phyloP scores from a whole-genome alignment of 2,329 filamentous ascomycete species.

The Pseudocercospora macadamiae region DNA sequence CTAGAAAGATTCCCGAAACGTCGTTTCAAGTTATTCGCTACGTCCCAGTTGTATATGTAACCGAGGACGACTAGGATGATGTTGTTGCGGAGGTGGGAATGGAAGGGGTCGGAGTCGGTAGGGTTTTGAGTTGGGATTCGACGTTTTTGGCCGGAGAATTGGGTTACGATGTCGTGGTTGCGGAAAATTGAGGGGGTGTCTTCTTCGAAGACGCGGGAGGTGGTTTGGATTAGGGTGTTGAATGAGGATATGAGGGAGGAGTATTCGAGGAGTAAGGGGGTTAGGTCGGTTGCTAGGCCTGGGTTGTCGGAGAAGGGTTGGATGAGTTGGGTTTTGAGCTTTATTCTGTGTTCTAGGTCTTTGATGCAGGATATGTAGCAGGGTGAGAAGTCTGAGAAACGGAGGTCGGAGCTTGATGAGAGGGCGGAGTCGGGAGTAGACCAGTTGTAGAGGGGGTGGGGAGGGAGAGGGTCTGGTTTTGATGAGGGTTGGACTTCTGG shows the following conservation, averaged over 20 bases:
- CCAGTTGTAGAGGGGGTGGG: constrained; percentile 7
- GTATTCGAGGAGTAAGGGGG: constrained; percentile 12
- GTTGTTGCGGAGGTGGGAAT: constrained; percentile 13
- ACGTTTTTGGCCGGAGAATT: constrained; percentile 7
- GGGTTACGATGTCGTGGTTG: not conserved
- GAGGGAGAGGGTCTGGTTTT: not conserved
- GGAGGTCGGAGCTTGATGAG: constrained; percentile 13
- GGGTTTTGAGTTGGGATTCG: constrained; percentile 1
- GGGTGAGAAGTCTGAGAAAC: constrained; percentile 16
- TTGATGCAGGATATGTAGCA: constrained; percentile 19
- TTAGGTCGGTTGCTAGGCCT: not conserved
- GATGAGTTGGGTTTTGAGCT: constrained; percentile 9
- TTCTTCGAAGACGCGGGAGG: constrained; percentile 17
- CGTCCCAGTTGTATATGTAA: constrained; percentile 17
- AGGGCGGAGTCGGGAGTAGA: not conserved
- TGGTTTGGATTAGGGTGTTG: constrained; percentile 6
- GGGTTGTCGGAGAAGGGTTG: not conserved
- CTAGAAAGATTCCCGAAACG: constrained; percentile 15
- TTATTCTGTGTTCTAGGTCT: constrained; percentile 13
- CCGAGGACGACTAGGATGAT: constrained; percentile 14
- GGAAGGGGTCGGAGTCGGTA: constrained; percentile 14
- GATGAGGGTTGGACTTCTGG: not conserved
- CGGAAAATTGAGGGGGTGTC: not conserved
- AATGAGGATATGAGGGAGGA: constrained; percentile 13
- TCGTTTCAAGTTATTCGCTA: constrained; percentile 13